phyloP scores from a whole-genome alignment of 495 filamentous ascomycete genomes.

The Penicillium herquei region DNA sequence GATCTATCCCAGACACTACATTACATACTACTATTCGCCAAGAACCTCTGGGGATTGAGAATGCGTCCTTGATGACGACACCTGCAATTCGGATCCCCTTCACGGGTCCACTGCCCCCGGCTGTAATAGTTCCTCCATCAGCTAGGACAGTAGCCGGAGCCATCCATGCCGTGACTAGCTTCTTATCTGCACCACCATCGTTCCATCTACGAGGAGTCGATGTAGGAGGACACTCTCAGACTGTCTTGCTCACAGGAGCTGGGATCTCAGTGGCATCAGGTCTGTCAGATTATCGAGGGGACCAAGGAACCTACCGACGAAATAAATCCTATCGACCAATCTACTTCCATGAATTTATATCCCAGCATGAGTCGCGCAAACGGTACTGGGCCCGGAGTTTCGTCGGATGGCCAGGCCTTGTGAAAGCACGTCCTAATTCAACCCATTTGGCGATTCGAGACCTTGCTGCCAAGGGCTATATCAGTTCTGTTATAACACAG shows the following conservation, averaged over 20 bases:
- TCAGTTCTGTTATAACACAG: slow-evolving; percentile 83
- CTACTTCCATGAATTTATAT: slow-evolving; percentile 85
- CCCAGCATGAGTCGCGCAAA: slow-evolving; percentile 82
- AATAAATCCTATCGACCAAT: slow-evolving; percentile 89
- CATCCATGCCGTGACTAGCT: slow-evolving; percentile 68
- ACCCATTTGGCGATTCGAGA: slow-evolving; percentile 74
- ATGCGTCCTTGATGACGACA: slow-evolving; percentile 51
- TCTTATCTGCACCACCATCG: slow-evolving; percentile 62
- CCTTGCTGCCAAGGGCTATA: slow-evolving; percentile 66
- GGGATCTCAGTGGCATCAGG: slow-evolving; percentile 93
- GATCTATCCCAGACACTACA: no score
- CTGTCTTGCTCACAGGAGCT: slow-evolving; percentile 85
- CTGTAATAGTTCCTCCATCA: slow-evolving; percentile 67
- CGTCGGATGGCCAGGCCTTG: slow-evolving; percentile 81
- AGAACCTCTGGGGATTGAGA: neutral
- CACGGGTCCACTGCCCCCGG: slow-evolving; percentile 76
- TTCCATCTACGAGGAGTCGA: slow-evolving; percentile 46
- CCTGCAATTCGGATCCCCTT: slow-evolving; percentile 87
- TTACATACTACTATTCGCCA: neutral
- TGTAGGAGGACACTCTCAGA: slow-evolving; percentile 47
- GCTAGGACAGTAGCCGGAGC: slow-evolving; percentile 71
- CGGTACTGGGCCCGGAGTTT: slow-evolving; percentile 96
- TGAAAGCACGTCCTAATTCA: slow-evolving; percentile 74
- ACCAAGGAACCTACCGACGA: slow-evolving; percentile 85
- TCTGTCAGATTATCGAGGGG: slow-evolving; percentile 87